Conservation (phyloP, 495 filamentous ascomycete species). For the Trichoderma reesei region DNA sequence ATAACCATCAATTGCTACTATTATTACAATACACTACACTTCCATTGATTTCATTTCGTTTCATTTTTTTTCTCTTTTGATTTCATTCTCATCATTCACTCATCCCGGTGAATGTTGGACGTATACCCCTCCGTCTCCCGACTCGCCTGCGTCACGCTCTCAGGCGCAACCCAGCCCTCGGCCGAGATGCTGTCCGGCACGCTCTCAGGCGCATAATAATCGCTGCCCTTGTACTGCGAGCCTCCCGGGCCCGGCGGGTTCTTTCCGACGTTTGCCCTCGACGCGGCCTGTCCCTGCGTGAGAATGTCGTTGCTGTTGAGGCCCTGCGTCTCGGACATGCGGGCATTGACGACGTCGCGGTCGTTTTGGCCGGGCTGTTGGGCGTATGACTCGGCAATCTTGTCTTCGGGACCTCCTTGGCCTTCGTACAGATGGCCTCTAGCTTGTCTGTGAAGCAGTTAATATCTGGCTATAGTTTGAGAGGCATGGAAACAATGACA, state of each 20-base stretch:
- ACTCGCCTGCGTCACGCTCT: constrained; percentile 18
- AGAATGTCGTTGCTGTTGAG: neutral
- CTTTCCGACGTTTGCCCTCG: constrained; percentile 1
- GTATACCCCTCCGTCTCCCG: constrained; percentile 18
- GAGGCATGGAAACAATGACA: neutral
- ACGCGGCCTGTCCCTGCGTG: neutral
- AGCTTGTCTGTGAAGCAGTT: constrained; percentile 23
- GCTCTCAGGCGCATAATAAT: constrained; percentile 19
- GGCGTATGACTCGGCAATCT: neutral
- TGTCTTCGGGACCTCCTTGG: constrained; percentile 7
- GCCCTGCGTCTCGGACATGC: neutral
- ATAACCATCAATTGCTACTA: neutral
- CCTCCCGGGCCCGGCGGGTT: constrained; percentile 3
- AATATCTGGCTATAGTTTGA: too few species aligned
- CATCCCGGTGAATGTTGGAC: neutral
- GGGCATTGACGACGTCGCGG: neutral
- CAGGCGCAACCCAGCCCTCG: constrained; percentile 21
- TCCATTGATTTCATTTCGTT: neutral
- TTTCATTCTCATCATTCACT: neutral
- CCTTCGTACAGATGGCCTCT: constrained; percentile 17
- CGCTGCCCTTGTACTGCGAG: constrained; percentile 17
- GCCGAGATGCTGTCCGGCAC: constrained; percentile 23
- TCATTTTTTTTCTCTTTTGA: neutral
- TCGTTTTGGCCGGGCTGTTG: constrained; percentile 9
- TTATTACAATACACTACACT: neutral